These are phyloP conservation scores for Fusarium scirpi DNA, from an alignment of 2,329 filamentous ascomycete genomes.

Conservation along the genomic window DNA sequence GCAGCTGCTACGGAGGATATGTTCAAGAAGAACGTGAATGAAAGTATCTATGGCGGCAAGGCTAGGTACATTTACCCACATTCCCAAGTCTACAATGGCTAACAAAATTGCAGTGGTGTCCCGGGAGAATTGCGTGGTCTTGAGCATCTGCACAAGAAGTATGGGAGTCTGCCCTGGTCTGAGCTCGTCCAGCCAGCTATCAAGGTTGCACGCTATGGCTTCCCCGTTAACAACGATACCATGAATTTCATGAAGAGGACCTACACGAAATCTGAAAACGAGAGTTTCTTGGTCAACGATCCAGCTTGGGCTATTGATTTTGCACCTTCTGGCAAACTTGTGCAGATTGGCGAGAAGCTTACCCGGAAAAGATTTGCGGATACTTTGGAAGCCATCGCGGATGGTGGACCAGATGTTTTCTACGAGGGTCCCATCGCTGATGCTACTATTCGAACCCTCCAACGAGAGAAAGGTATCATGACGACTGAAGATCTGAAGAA, in stretches of 20 bases:
- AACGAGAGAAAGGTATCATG: conserved; percentile 78
- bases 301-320: conserved; percentile 87
- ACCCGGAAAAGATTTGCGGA: conserved; percentile 80
- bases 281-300: conserved; percentile 73
- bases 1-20: conserved; percentile 83
- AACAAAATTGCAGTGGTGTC: conserved; percentile 62
- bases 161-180: conserved; percentile 73
- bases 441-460: conserved; percentile 74
- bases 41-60: conserved; percentile 76
- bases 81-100: accelerated
- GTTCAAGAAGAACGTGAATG: conserved; percentile 76
- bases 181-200: conserved; percentile 77
- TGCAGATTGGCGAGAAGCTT: conserved; percentile 78
- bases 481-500: conserved; percentile 76
- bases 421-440: conserved; percentile 77
- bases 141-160: conserved; percentile 77
- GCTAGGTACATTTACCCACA: conserved; percentile 68
- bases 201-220: conserved; percentile 77
- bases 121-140: conserved; percentile 80
- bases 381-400: conserved; percentile 77
- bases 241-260: conserved; percentile 73
- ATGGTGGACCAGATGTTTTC: conserved; percentile 74
- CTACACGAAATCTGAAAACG: conserved; percentile 56
- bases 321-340: conserved; percentile 76
- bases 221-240: conserved; percentile 77